These are phyloP conservation scores for Fusarium compactum DNA, from an alignment of 2,329 filamentous ascomycete species.

Conservation along the genomic window DNA sequence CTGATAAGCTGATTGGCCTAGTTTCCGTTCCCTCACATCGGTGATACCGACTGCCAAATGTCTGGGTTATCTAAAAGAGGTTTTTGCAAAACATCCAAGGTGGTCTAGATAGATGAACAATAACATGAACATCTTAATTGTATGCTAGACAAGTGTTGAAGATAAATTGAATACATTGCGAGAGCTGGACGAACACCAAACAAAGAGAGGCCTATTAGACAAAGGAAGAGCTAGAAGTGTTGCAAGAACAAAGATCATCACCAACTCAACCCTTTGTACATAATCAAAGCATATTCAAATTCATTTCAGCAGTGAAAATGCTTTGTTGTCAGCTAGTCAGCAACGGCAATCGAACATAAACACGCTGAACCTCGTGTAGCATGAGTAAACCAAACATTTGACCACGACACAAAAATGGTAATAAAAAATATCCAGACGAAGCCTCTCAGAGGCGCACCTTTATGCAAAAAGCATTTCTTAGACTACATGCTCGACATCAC, in stretches of 20 bases:
- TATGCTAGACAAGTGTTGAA: rapidly evolving
- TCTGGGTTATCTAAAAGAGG: rapidly evolving
- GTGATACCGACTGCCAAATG: rapidly evolving
- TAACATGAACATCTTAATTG: background rate
- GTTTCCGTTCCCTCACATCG: rapidly evolving
- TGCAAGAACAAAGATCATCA: background rate
- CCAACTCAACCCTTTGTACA: background rate
- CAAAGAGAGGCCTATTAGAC: background rate
- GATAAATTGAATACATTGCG: background rate
- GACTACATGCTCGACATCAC: background rate
- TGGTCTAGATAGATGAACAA: background rate
- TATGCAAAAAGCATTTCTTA: slow-evolving; percentile 24
- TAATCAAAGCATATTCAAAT: background rate
- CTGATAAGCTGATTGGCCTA: background rate
- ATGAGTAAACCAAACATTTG: rapidly evolving
- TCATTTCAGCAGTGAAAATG: background rate
- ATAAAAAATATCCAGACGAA: background rate
- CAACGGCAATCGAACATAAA: background rate
- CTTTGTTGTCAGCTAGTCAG: background rate
- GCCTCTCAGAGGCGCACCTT: background rate
- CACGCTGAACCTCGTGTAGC: background rate
- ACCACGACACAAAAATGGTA: background rate
- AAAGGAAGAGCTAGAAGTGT: background rate
- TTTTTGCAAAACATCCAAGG: rapidly evolving
- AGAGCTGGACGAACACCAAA: background rate